Base-by-base conservation (phyloP, 345 rosid genomes). In the Limnanthes douglasii region DNA sequence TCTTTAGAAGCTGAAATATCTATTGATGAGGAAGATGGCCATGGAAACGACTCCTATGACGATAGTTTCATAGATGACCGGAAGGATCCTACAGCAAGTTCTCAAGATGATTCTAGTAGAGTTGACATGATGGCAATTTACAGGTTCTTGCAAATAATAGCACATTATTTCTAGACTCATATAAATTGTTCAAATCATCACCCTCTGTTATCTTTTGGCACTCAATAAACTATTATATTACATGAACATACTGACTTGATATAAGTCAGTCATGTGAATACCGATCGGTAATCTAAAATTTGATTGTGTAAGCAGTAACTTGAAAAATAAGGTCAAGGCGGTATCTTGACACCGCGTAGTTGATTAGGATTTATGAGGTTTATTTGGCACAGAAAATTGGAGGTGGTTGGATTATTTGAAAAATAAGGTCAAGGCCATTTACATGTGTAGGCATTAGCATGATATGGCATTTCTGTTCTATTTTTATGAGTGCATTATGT, bases 111-210 rank as follows among this genome's bases (percentile, higher is more conserved):
- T 41, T 54, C 72, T 45, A 57, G 68, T 61, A 56, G 68, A 43
- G 55, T 66, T 60, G 93, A 88, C 68, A 88, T 79, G 93, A 67
- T 79, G 76, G 86, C 84, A 37, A 21, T 88, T 39, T 88, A 88
- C 78, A 82, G 97, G 97, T 86, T 24, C 23, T 37, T 41, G 11
- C n/a, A n/a, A n/a, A 24, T 17, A 5, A 4, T 18, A 28, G 18
- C 26, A 20, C 40, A 30, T n/a, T n/a, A 47, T 7, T 8, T 10
- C 11, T 46, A 15, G 4, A 26, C 6, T 8, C n/a, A 26, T 26
- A 26, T 2, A 26, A 9, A 26, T 26, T 26, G 30, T 26, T 9
- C 11, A 26, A 8, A 25, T 16, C 11, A 21, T 17, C 30, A 4
- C 3, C 4, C 5, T 25, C 4, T 28, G 28, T 21, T 13, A 28